These are phyloP conservation scores for Curvularia verruculosa DNA, from an alignment of 2,329 filamentous ascomycete genomes.

Conservation along the genomic window DNA sequence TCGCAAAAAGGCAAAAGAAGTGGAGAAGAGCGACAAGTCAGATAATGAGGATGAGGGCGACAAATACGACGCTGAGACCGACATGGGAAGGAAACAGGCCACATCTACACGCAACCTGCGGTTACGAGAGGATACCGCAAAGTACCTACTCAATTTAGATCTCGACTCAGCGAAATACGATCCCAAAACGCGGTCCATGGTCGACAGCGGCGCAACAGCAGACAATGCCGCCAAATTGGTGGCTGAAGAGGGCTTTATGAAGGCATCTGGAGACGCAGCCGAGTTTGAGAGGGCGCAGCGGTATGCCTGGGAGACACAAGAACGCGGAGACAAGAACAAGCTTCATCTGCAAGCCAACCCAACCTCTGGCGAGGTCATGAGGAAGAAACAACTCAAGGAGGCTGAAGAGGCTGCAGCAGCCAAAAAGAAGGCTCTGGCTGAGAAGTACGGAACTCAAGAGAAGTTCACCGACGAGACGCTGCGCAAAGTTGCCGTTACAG, in stretches of 20 bases:
- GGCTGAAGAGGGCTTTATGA: constrained; percentile 91
- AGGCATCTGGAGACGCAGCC: constrained; percentile 85
- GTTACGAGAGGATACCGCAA: constrained; percentile 94
- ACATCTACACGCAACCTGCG: constrained; percentile 90
- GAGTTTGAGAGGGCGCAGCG: constrained; percentile 89
- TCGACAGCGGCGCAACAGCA: constrained; percentile 79
- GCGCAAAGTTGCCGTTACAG: constrained; percentile 71
- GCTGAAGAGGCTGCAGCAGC: constrained; percentile 71
- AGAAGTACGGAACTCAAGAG: constrained; percentile 80
- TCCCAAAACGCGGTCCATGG: constrained; percentile 90
- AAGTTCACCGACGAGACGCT: constrained; percentile 66
- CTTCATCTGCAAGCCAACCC: constrained; percentile 95
- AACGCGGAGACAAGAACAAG: constrained; percentile 76
- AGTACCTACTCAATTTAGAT: constrained; percentile 93
- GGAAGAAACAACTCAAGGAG: constrained; percentile 80
- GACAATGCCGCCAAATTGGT: constrained; percentile 83
- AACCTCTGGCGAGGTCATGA: constrained; percentile 83
- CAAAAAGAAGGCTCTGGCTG: constrained; percentile 71
- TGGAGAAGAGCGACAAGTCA: constrained; percentile 51
- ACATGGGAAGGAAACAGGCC: constrained; percentile 93
- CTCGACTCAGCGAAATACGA: constrained; percentile 97
- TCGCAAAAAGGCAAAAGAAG: constrained; percentile 56
- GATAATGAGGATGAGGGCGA: constrained; percentile 60
- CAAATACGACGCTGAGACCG: constrained; percentile 88
- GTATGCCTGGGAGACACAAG: constrained; percentile 95